Conservation (phyloP, 176 grass and related monocot species). For the Hsuehochloa calcarea region DNA sequence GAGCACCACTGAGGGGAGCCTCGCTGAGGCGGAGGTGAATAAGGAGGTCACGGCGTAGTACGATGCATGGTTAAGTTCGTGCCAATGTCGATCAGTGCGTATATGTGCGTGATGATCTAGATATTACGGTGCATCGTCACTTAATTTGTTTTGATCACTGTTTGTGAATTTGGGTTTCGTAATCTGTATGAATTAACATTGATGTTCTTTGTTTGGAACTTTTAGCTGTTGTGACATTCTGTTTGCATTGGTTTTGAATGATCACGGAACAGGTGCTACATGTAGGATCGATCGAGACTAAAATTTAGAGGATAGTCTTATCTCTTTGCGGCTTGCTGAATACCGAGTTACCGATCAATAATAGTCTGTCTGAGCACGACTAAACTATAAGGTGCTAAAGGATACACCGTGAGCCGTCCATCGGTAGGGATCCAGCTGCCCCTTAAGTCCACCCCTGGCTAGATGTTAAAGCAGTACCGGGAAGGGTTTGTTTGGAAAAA, state of each 20-base stretch:
- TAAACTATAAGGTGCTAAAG: no score
- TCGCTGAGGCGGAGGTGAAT: not conserved
- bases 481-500: no score
- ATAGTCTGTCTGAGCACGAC: no score
- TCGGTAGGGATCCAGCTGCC: no score
- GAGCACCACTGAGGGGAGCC: not conserved
- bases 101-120: not conserved
- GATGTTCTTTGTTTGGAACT: not conserved
- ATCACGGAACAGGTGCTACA: not conserved
- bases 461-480: not conserved
- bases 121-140: not conserved
- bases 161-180: not conserved
- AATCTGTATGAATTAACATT: not conserved
- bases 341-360: no score
- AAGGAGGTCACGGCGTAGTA: slow-evolving; percentile 10
- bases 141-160: not conserved
- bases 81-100: not conserved
- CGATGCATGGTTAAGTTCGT: not conserved
- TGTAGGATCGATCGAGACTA: no score
- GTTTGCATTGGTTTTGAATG: not conserved
- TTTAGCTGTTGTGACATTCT: not conserved
- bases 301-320: no score
- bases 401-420: no score
- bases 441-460: no score
- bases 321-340: no score